Conservation (phyloP, 805 yeast species). For the Lachancea mirantina region DNA sequence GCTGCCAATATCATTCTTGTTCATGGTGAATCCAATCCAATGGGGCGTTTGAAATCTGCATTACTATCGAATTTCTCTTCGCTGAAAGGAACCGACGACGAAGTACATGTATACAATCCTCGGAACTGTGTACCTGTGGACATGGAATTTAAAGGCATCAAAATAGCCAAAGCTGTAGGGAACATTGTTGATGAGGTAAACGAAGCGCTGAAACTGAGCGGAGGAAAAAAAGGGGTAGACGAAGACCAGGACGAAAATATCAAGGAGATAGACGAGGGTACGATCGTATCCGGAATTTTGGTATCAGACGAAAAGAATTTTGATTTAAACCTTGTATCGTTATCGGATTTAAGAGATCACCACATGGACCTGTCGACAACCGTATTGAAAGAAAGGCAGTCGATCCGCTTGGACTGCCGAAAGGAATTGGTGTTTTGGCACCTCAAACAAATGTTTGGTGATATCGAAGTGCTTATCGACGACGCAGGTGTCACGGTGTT, state of each 20-base stretch:
- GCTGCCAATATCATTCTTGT: constrained; percentile 85
- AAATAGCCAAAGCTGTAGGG: constrained; percentile 73
- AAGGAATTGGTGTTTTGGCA: constrained; percentile 82
- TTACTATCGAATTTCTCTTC: constrained; percentile 76
- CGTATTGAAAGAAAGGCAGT: constrained; percentile 73
- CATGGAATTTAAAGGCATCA: constrained; percentile 73
- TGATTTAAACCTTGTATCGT: constrained; percentile 72
- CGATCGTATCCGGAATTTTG: constrained; percentile 67
- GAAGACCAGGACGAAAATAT: constrained; percentile 35
- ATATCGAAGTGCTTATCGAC: constrained; percentile 55
- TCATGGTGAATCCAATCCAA: constrained; percentile 97
- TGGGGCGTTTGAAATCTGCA: constrained; percentile 96
- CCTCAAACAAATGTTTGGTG: constrained; percentile 91
- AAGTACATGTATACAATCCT: constrained; percentile 87
- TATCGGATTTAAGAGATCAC: constrained; percentile 83
- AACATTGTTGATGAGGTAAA: constrained; percentile 42
- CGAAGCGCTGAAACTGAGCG: constrained; percentile 5
- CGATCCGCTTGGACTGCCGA: constrained; percentile 70
- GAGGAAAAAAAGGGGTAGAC: background rate
- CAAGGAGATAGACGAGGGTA: constrained; percentile 38
- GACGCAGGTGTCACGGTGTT: constrained; percentile 34
- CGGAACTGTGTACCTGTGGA: constrained; percentile 76
- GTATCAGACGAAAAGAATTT: constrained; percentile 76
- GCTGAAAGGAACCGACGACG: constrained; percentile 77
- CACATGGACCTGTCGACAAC: constrained; percentile 77